These are phyloP conservation scores for Marasmius oreades DNA, from an alignment of 1,284 basidiomycete species.

Conservation along the genomic window DNA sequence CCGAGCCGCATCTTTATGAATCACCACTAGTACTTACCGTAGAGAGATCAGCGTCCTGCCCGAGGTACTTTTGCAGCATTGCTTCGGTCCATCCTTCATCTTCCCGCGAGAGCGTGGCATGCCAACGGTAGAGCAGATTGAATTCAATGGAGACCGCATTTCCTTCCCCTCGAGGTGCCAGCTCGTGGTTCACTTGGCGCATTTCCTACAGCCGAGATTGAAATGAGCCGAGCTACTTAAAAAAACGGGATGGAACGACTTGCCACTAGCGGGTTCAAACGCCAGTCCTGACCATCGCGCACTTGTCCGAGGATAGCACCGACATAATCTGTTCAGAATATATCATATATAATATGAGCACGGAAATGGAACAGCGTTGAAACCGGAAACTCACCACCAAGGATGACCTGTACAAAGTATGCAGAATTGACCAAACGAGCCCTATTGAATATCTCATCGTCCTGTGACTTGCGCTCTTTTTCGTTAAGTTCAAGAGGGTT, in stretches of 20 bases:
- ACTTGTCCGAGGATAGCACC: conserved; percentile 64
- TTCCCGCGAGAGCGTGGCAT: conserved; percentile 56
- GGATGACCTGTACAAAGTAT: conserved; percentile 69
- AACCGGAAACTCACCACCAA: conserved; percentile 37
- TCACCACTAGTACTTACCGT: conserved; percentile 28
- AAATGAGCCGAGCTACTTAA: not conserved
- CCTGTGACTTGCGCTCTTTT: conserved; percentile 39
- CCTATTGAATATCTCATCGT: conserved; percentile 75
- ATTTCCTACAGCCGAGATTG: conserved; percentile 33
- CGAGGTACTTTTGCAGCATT: conserved; percentile 46
- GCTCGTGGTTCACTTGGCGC: conserved; percentile 40
- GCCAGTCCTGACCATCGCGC: conserved; percentile 58
- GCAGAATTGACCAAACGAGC: conserved; percentile 74
- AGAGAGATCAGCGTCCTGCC: conserved; percentile 31
- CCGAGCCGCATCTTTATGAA: not conserved
- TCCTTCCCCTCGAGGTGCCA: conserved; percentile 62
- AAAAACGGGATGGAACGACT: not conserved
- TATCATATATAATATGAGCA: not conserved
- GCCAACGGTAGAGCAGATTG: conserved; percentile 75
- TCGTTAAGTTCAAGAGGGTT: conserved; percentile 28
- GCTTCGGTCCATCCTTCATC: conserved; percentile 62
- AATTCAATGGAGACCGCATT: conserved; percentile 75
- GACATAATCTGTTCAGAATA: conserved; percentile 72
- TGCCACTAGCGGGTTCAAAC: conserved; percentile 61
- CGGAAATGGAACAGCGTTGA: not conserved